A percentile compares a stretch with the other conserved stretches of the same genome.
Conservation (phyloP, 2,329 filamentous ascomycete genomes). For the Ampelomyces quisqualis region DNA sequence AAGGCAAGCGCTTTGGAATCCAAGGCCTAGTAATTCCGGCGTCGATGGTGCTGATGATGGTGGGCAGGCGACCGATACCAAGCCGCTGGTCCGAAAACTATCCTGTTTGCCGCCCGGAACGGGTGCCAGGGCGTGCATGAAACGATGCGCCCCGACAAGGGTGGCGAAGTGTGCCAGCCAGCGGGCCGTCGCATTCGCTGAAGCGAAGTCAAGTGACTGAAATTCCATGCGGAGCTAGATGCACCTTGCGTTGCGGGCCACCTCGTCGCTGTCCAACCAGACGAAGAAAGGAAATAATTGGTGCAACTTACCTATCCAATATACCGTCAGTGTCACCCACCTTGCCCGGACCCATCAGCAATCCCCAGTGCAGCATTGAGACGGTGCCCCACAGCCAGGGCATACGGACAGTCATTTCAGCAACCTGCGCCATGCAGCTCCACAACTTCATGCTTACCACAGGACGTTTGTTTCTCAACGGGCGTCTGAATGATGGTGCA, state of each 20-base stretch:
- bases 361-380: constrained; percentile 73
- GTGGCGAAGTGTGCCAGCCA: constrained; percentile 35
- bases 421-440: constrained; percentile 69
- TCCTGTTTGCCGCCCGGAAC: constrained; percentile 41
- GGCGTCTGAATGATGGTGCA: constrained; percentile 37
- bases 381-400: constrained; percentile 81
- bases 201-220: constrained; percentile 61
- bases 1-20: too few relatives aligned
- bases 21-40: constrained; percentile 15
- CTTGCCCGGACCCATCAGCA: constrained; percentile 71
- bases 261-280: constrained; percentile 37
- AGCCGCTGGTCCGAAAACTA: constrained; percentile 34
- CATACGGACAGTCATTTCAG: constrained; percentile 78
- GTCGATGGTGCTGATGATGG: constrained; percentile 16
- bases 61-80: constrained; percentile 24
- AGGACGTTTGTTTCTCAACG: constrained; percentile 54
- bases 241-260: constrained; percentile 33
- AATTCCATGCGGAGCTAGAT: constrained; percentile 55
- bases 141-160: constrained; percentile 37
- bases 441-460: constrained; percentile 77
- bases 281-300: constrained; percentile 25
- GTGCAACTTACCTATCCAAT: constrained; percentile 81
- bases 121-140: constrained; percentile 40
- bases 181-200: constrained; percentile 45
- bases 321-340: constrained; percentile 73